Conservation (phyloP, 2,329 filamentous ascomycete genomes). For the Fusarium sp. region DNA sequence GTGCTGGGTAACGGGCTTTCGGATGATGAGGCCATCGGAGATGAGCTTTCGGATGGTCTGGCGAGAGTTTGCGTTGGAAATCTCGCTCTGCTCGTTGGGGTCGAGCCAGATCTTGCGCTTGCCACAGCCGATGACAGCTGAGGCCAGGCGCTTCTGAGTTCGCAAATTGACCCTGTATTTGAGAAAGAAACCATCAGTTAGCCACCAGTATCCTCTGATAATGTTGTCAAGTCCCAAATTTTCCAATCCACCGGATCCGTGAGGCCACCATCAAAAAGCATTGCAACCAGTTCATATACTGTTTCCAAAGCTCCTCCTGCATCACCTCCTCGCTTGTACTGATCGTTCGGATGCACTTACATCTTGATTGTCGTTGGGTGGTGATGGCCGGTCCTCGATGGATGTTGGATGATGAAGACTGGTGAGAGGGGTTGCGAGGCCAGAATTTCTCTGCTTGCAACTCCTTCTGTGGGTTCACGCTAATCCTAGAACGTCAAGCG, state of each 20-base stretch:
- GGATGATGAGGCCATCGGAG: constrained; percentile 99
- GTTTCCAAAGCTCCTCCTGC: constrained; percentile 19
- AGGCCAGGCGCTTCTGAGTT: constrained; percentile 99
- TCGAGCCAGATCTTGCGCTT: constrained; percentile 99
- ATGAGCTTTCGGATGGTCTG: constrained; percentile 99
- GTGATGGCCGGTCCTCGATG: constrained; percentile 55
- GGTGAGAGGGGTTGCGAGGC: constrained; percentile 50
- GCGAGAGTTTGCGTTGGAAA: constrained; percentile 99
- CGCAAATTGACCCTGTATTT: constrained; percentile 92
- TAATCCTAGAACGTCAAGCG: constrained; percentile 47
- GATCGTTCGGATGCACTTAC: constrained; percentile 49
- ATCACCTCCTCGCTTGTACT: constrained; percentile 21
- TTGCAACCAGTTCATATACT: constrained; percentile 20
- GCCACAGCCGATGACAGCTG: constrained; percentile 97
- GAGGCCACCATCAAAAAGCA: constrained; percentile 34
- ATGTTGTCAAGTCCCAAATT: neutral
- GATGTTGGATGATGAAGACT: constrained; percentile 50
- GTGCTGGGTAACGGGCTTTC: constrained; percentile 99
- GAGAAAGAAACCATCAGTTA: constrained; percentile 40
- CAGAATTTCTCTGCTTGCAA: constrained; percentile 53
- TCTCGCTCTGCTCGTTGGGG: constrained; percentile 98
- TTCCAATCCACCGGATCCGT: constrained; percentile 10
- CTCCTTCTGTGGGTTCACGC: constrained; percentile 53
- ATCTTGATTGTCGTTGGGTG: constrained; percentile 55
- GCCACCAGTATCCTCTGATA: constrained; percentile 38